Conservation (phyloP, 2,329 filamentous ascomycete species). For the Epichloe scottii region DNA sequence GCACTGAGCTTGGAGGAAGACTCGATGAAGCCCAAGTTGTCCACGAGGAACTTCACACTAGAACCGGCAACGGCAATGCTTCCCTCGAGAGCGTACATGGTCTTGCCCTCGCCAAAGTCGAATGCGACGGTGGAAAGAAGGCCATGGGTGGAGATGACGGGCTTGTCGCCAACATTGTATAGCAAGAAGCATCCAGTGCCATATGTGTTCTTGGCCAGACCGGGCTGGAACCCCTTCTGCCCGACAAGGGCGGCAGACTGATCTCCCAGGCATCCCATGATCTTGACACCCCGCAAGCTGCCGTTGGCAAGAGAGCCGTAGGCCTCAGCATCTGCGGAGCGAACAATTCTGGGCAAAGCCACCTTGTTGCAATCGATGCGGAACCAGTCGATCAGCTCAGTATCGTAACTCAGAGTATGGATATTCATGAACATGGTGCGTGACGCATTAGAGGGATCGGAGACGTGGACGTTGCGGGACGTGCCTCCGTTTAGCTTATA, state of each 20-base stretch:
- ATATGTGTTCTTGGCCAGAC: slow-evolving; percentile 74
- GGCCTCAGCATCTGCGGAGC: slow-evolving; percentile 54
- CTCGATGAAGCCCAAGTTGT: slow-evolving; percentile 44
- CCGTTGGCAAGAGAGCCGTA: slow-evolving; percentile 55
- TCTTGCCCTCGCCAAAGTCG: slow-evolving; percentile 54
- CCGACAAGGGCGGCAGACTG: slow-evolving; percentile 73
- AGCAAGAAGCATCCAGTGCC: slow-evolving; percentile 77
- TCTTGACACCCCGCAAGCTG: slow-evolving; percentile 51
- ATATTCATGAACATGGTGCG: slow-evolving; percentile 84
- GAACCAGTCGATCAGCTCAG: slow-evolving; percentile 63
- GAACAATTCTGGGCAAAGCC: slow-evolving; percentile 63
- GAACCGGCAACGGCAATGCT: slow-evolving; percentile 68
- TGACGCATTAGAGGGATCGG: slow-evolving; percentile 72
- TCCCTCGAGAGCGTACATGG: slow-evolving; percentile 65
- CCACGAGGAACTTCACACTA: slow-evolving; percentile 55
- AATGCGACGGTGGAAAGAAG: slow-evolving; percentile 68
- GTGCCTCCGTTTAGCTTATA: slow-evolving; percentile 67
- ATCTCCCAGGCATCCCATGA: slow-evolving; percentile 69
- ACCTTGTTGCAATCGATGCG: slow-evolving; percentile 57
- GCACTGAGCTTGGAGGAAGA: slow-evolving; percentile 31
- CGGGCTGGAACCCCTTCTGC: slow-evolving; percentile 64
- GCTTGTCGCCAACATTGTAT: slow-evolving; percentile 70
- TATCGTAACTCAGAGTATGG: slow-evolving; percentile 61
- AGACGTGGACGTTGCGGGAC: slow-evolving; percentile 55
- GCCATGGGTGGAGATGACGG: slow-evolving; percentile 66